Conservation (phyloP, 768 basidiomycete species). For the Russula compacta region DNA sequence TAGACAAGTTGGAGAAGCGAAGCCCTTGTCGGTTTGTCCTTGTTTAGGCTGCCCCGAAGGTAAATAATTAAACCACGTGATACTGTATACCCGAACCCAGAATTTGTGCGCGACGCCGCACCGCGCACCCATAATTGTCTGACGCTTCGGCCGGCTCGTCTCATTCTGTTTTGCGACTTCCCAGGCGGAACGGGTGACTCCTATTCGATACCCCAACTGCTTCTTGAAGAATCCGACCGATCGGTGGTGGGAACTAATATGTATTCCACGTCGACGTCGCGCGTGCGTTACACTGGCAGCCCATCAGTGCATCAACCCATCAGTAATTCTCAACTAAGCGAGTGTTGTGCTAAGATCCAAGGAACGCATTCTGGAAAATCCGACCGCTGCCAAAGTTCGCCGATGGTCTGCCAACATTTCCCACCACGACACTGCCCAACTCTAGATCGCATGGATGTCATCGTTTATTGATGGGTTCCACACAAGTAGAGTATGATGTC, state of each 20-base stretch:
- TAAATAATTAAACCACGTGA: constrained; percentile 7
- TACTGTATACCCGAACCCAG: neutral
- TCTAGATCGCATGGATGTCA: neutral
- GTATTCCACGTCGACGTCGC: neutral
- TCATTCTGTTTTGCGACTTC: neutral
- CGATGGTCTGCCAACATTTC: neutral
- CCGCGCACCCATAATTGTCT: neutral
- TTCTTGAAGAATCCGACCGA: constrained; percentile 13
- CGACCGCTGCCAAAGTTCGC: neutral
- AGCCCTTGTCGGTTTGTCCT: neutral
- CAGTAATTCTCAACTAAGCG: neutral
- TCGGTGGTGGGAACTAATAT: constrained; percentile 11
- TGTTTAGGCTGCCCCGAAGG: neutral
- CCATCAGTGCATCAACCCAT: neutral
- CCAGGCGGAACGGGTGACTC: constrained; percentile 1
- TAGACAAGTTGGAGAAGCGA: neutral
- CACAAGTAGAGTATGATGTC: neutral
- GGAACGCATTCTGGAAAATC: neutral
- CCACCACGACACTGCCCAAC: neutral
- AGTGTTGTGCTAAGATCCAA: neutral
- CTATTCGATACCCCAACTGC: constrained; percentile 1
- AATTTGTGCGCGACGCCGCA: neutral
- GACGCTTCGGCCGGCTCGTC: neutral
- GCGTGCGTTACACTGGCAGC: neutral
- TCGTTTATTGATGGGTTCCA: neutral